Percentiles rank a stretch among this genome's conserved stretches.
Conservation (phyloP, 768 basidiomycete species). For the Vararia minispora region DNA sequence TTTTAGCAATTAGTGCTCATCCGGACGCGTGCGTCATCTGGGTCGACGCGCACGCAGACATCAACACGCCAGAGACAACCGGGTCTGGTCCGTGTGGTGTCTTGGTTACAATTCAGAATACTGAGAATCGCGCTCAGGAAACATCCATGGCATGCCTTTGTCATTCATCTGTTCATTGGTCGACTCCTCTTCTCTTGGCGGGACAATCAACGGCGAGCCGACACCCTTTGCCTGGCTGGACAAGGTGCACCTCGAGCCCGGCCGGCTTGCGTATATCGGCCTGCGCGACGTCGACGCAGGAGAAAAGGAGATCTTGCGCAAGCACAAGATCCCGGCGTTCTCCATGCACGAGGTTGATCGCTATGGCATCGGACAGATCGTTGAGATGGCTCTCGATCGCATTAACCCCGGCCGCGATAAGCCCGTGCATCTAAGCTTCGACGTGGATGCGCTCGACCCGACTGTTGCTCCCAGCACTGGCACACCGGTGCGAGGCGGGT, state of each 20-base stretch:
- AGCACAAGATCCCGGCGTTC: constrained; percentile 68
- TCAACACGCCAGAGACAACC: constrained; percentile 83
- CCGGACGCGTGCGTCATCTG: constrained; percentile 85
- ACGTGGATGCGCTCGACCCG: constrained; percentile 92
- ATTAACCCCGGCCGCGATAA: constrained; percentile 76
- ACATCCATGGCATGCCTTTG: constrained; percentile 97
- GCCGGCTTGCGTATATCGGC: constrained; percentile 91
- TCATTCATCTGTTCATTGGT: constrained; percentile 68
- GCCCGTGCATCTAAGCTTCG: constrained; percentile 94
- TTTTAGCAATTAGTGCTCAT: constrained; percentile 35
- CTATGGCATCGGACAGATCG: constrained; percentile 87
- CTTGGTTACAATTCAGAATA: background rate
- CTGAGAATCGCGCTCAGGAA: constrained; percentile 36
- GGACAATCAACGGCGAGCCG: background rate
- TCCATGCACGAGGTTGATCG: constrained; percentile 57
- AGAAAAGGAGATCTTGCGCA: constrained; percentile 80
- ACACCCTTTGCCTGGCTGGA: constrained; percentile 43
- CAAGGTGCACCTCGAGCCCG: constrained; percentile 47
- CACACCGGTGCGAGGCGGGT: constrained; percentile 87
- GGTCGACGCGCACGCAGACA: constrained; percentile 96
- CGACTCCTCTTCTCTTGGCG: constrained; percentile 4
- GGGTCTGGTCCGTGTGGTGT: constrained; percentile 42
- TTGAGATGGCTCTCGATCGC: constrained; percentile 93
- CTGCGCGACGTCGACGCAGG: constrained; percentile 85
- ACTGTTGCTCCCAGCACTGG: constrained; percentile 93